A percentile compares a stretch with the other conserved stretches of the same genome.
These are phyloP conservation scores for Pseudotulostoma volvatum DNA, from an alignment of 495 filamentous ascomycete species.

Conservation along the genomic window DNA sequence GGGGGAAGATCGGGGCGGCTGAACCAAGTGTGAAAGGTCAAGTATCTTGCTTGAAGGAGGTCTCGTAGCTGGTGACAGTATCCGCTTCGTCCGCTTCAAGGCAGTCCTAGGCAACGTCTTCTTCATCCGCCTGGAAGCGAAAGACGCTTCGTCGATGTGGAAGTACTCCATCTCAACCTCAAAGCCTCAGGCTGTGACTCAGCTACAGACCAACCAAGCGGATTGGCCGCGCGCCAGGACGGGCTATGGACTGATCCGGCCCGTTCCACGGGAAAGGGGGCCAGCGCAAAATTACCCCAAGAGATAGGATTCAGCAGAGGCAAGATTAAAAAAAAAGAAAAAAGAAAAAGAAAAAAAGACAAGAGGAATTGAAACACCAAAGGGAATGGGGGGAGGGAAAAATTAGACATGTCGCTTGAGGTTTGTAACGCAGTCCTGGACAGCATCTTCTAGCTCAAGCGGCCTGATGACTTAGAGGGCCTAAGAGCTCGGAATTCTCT, in stretches of 20 bases:
- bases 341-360: too few species aligned
- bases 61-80: conserved; percentile 18
- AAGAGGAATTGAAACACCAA: too few species aligned
- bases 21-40: conserved; percentile 14
- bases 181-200: neutral
- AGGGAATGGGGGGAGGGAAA: too few species aligned
- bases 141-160: conserved; percentile 35
- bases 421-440: too few species aligned
- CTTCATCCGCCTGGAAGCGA: conserved; percentile 21
- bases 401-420: too few species aligned
- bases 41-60: conserved; percentile 23
- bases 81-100: conserved; percentile 22
- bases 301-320: too few species aligned
- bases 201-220: neutral
- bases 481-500: too few species aligned
- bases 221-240: neutral
- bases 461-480: too few species aligned
- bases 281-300: too few species aligned
- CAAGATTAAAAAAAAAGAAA: too few species aligned
- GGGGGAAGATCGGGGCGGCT: conserved; percentile 7
- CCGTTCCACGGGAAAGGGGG: neutral
- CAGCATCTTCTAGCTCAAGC: too few species aligned
- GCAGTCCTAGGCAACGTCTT: conserved; percentile 27
- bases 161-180: conserved; percentile 34
- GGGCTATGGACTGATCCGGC: neutral